These are phyloP conservation scores for Sarcomyxa edulis DNA, from an alignment of 768 basidiomycete species.

Conservation along the genomic window DNA sequence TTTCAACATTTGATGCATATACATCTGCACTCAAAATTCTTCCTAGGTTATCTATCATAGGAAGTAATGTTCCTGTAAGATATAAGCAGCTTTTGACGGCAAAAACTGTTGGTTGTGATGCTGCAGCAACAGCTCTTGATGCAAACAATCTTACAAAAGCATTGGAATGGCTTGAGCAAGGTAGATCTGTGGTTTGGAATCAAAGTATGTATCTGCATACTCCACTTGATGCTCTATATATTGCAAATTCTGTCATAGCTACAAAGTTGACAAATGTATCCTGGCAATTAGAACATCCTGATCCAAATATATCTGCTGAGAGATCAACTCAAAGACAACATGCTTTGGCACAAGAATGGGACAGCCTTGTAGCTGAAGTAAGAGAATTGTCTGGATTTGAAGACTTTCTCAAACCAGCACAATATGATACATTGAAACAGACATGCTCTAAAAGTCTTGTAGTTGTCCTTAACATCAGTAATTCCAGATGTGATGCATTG, in stretches of 20 bases:
- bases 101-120: slow-evolving; percentile 6
- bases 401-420: slow-evolving; percentile 5
- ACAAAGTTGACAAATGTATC: slow-evolving; percentile 5
- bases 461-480: slow-evolving; percentile 14
- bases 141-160: slow-evolving; percentile 7
- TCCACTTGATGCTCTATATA: slow-evolving; percentile 12
- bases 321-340: slow-evolving; percentile 7
- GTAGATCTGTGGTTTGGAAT: slow-evolving; percentile 16
- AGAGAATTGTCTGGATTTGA: slow-evolving; percentile 13
- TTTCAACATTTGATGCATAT: slow-evolving; percentile 9
- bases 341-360: slow-evolving; percentile 13
- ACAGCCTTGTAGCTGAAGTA: slow-evolving; percentile 11
- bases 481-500: slow-evolving; percentile 15
- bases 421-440: no score
- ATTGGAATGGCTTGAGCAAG: slow-evolving; percentile 20
- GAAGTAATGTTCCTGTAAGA: slow-evolving; percentile 8
- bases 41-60: slow-evolving; percentile 13
- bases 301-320: slow-evolving; percentile 5
- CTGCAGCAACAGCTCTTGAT: slow-evolving; percentile 9
- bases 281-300: slow-evolving; percentile 7
- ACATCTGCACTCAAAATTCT: slow-evolving; percentile 7
- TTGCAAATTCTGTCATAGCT: slow-evolving; percentile 6
- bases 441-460: no score
- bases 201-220: slow-evolving; percentile 14
- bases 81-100: slow-evolving; percentile 5